A percentile compares a stretch with the other conserved stretches of the same genome.
These are phyloP conservation scores for Sporothrix variecibatus DNA, from an alignment of 2,329 filamentous ascomycete species.

Conservation along the genomic window DNA sequence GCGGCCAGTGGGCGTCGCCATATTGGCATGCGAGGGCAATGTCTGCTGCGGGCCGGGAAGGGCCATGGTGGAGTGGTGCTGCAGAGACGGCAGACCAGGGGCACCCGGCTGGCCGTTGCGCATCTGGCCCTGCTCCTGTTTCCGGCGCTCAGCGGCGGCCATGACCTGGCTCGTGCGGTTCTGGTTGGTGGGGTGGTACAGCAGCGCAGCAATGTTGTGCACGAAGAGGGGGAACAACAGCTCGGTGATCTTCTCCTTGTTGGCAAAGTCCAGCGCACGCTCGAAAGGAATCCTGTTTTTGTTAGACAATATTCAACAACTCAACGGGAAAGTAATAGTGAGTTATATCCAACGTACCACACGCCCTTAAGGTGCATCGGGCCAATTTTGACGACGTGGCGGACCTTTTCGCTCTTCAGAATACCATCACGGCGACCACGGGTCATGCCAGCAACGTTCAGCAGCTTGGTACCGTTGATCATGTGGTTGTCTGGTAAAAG, in stretches of 20 bases:
- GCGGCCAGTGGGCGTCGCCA: conserved; percentile 54
- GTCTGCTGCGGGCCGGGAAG: conserved; percentile 59
- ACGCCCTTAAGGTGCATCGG: conserved; percentile 99
- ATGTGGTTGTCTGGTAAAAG: conserved; percentile 80
- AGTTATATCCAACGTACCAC: conserved; percentile 63
- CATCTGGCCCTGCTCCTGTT: conserved; percentile 71
- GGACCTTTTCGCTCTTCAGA: conserved; percentile 93
- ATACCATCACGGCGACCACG: conserved; percentile 93
- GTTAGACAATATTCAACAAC: conserved; percentile 14
- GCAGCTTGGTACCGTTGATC: conserved; percentile 96
- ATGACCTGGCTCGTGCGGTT: conserved; percentile 81
- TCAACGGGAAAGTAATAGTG: conserved; percentile 22
- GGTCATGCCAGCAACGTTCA: conserved; percentile 98
- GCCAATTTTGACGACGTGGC: conserved; percentile 97
- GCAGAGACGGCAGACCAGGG: conserved; percentile 65
- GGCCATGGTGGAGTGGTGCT: conserved; percentile 60
- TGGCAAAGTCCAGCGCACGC: conserved; percentile 95
- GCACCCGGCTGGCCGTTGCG: conserved; percentile 59
- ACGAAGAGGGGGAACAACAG: conserved; percentile 93
- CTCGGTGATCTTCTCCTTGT: conserved; percentile 99
- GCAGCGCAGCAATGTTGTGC: conserved; percentile 89
- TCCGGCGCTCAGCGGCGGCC: conserved; percentile 77
- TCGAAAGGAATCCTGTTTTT: conserved; percentile 88
- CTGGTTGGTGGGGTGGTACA: conserved; percentile 92
- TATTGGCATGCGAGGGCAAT: conserved; percentile 66